Percentiles rank a stretch among this genome's conserved stretches.
Conservation (phyloP, 176 grass and related monocot species). For the Pontederia paniculata region DNA sequence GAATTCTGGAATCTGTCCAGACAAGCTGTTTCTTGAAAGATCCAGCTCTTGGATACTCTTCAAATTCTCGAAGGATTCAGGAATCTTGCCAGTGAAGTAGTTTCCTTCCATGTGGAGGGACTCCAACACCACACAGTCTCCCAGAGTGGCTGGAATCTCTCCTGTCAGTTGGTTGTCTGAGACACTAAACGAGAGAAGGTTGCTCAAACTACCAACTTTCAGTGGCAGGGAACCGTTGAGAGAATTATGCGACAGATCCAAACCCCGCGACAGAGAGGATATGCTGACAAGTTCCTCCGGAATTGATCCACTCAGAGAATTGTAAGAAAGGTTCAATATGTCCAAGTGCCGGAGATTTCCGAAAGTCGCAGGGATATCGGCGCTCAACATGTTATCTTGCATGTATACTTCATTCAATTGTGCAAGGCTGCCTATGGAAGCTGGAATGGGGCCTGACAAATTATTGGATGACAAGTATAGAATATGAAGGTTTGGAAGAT, state of each 20-base stretch:
- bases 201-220: conserved; percentile 12
- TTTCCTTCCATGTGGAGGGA: conserved; percentile 10
- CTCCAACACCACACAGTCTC: background rate
- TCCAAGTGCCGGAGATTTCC: conserved; percentile 8
- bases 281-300: conserved; percentile 9
- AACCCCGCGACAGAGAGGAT: background rate
- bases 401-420: too few species aligned
- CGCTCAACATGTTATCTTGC: too few species aligned
- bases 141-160: conserved; percentile 2
- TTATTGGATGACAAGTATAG: background rate
- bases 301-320: conserved; percentile 2
- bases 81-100: conserved; percentile 6
- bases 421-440: background rate
- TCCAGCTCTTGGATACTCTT: conserved; percentile 7
- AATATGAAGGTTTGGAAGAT: background rate
- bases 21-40: conserved; percentile 14
- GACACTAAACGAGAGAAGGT: background rate
- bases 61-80: background rate
- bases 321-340: background rate
- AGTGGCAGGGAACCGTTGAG: background rate
- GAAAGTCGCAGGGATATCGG: conserved; percentile 10
- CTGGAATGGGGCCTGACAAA: background rate
- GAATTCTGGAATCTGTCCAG: conserved; percentile 5
- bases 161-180: background rate
- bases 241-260: conserved; percentile 4